Evolutionary conservation across 179 eudicot species (phyloP), one percentile per base, ranked within the genome.

Genomic region (Drosera spatulata): DNA sequence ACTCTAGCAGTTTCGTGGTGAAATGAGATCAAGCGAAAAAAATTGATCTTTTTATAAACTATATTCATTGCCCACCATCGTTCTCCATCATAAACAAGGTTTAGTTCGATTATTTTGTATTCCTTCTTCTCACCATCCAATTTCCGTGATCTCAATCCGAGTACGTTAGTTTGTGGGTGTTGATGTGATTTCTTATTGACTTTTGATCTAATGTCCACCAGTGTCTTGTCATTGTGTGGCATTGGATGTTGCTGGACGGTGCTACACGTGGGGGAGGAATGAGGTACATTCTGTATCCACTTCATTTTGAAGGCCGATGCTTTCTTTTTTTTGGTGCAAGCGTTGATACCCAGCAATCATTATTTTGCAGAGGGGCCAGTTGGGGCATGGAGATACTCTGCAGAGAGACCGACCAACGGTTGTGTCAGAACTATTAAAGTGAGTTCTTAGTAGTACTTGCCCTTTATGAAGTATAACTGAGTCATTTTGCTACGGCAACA

Each of bases 181-280:
- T 37, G 50, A 45, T 46, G 60, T 53, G 57, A 63, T 60, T 62
- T 58, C n/a, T 33, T 53, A 39, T 7, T 47, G 61, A 40, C n/a
- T 64, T 37, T 70, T 58, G 3, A 38, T 77, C 11, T 66, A 22
- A 22, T 22, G 33, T 71, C 22, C 15, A 82, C 84, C 64, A 94
- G 99, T 80, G 41, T 90, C 99, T 55, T 82, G 96, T 69, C 99
- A 94, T 69, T 90, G 99, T 55, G 95, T 94, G 73, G 99, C 99
- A 4, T 61, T 94, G 89, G 99, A 94, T 75, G 91, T 83, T 47
- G 87, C 83, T 50, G 99, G 99, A 38, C 85, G 96, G 37, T 94
- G 99, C 73, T 94, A 86, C 65, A 94, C 99, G 1, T 94, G 97
- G 97, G 97, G 97, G 10, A 72, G 99, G 41, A 90, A 94, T 59